A percentile compares a stretch with the other conserved stretches of the same genome.
Conservation (phyloP, 495 filamentous ascomycete genomes). For the Penicillium crystallinum region DNA sequence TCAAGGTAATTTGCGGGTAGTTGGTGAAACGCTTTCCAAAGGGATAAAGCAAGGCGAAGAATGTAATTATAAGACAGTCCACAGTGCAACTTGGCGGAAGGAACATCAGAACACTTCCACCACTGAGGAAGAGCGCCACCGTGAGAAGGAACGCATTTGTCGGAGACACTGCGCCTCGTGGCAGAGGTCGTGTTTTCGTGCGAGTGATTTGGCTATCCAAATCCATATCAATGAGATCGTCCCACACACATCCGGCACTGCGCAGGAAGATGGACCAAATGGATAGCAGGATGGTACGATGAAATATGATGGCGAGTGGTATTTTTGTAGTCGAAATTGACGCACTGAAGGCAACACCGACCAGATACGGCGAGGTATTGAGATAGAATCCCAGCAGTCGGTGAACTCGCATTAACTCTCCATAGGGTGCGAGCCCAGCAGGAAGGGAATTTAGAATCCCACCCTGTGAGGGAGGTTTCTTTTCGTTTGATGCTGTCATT, state of each 20-base stretch:
- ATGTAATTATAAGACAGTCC: neutral
- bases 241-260: conserved; percentile 25
- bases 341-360: conserved; percentile 20
- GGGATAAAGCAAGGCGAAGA: neutral
- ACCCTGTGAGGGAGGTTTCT: neutral
- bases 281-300: neutral
- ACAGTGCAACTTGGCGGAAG: neutral
- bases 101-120: neutral
- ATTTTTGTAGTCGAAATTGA: neutral
- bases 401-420: conserved; percentile 37
- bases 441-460: neutral
- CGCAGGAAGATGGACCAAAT: conserved; percentile 8
- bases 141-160: neutral
- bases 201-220: conserved; percentile 34
- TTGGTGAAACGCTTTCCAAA: neutral
- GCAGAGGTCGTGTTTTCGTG: conserved; percentile 25
- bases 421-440: conserved; percentile 37
- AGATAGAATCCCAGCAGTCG: conserved; percentile 25
- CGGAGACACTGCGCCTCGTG: neutral
- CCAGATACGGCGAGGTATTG: conserved; percentile 25
- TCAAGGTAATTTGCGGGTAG: neutral
- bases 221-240: conserved; percentile 38
- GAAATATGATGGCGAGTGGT: neutral
- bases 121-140: neutral
- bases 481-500: neutral